phyloP scores from a whole-genome alignment of 768 basidiomycete genomes.

The Lentinula edodes region DNA sequence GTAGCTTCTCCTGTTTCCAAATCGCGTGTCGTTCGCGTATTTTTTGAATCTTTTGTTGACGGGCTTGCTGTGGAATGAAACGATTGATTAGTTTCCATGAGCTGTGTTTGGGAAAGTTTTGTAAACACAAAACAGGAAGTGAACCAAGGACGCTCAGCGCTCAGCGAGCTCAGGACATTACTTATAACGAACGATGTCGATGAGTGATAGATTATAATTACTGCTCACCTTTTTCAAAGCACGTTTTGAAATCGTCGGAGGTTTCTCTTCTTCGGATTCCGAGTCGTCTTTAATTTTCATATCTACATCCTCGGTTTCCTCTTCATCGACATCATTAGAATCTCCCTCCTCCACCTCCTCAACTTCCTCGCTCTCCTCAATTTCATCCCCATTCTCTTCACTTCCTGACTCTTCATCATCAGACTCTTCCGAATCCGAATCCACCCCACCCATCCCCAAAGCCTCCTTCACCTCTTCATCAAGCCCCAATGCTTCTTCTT shows the following conservation, averaged over 20 bases:
- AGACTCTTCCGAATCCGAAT: slow-evolving; percentile 39
- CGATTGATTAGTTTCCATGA: neutral
- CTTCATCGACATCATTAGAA: neutral
- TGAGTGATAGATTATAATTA: no score
- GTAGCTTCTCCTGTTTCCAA: neutral
- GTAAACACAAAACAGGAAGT: no score
- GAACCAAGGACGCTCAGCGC: no score
- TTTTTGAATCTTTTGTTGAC: neutral
- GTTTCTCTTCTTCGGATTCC: neutral
- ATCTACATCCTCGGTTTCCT: neutral
- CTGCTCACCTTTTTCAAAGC: neutral
- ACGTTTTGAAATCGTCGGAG: neutral
- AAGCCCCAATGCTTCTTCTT: slow-evolving; percentile 39
- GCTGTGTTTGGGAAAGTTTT: no score
- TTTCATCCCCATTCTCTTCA: neutral
- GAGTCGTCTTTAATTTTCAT: neutral
- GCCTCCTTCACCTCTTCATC: slow-evolving; percentile 37
- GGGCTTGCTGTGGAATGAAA: neutral
- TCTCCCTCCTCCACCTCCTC: neutral
- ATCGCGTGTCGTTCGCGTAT: neutral
- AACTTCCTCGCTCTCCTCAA: neutral
- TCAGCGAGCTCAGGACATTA: no score
- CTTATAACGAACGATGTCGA: no score
- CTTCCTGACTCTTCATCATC: slow-evolving; percentile 12
- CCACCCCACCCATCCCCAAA: slow-evolving; percentile 39